Base-by-base conservation (phyloP, 140 eudicot species). In the Senecio squalidus region DNA sequence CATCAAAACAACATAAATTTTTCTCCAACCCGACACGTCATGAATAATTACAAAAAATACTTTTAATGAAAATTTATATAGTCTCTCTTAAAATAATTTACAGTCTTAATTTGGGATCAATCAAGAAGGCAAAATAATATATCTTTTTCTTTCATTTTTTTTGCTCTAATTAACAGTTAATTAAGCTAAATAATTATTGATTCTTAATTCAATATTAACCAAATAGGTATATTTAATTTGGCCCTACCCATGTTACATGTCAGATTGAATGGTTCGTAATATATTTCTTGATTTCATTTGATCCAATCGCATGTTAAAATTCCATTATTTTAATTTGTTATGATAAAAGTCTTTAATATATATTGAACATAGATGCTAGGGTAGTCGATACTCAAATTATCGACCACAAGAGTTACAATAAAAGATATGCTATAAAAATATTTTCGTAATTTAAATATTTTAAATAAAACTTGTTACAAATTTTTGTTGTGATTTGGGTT, bases 231-330 rank as follows among this genome's bases (percentile, higher is more conserved):
- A 30, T 28, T 33, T 55, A 31, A 9, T 29, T 28, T 52, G 39
- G 58, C 18, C 58, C 54, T n/a, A 65, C 62, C 62, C 71, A 65
- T 65, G 71, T 65, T 65, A 65, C 44, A 34, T 52, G 33, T 26
- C 54, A 53, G 40, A 53, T 17, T 31, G 13, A 25, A 38, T 26
- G 60, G 51, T 36, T 51, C 18, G 58, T 49, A 16, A 13, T 31
- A 34, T 8, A 14, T 1, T 24, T 15, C 53, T 33, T 51, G 52
- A 64, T 52, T 65, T 16, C 50, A 30, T 38, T 41, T 17, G 8
- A 51, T 52, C 22, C 9, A 20, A 52, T 51, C 39, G 20, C 60
- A 50, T 30, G 50, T 64, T 64, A 50, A 23, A 14, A 49, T 1
- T 23, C 49, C 47, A 49, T 62, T 47, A 64, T 49, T n/a, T n/a